Evolutionary conservation across 768 basidiomycete species (phyloP).

Genomic region (Kwoniella shandongensis): DNA sequence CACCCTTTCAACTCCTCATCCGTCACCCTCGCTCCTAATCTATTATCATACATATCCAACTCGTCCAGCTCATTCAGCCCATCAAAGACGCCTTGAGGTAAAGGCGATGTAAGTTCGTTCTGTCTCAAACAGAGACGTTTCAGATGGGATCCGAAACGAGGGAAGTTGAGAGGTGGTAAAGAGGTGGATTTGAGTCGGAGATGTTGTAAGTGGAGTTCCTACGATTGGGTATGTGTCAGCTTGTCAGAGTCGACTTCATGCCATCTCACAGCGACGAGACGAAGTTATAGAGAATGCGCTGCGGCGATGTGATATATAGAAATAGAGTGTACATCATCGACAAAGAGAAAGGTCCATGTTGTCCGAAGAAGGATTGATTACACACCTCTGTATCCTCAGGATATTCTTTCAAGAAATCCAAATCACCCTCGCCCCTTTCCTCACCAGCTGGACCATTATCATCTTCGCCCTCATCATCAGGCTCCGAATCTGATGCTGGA

Average conservation of each 20-base stretch:
- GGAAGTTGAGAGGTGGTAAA: constrained; percentile 61
- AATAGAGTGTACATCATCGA: background rate
- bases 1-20: constrained; percentile 61
- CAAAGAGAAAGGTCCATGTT: no score
- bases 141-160: constrained; percentile 69
- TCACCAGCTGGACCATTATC: constrained; percentile 21
- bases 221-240: constrained; percentile 1
- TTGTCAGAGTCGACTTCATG: background rate
- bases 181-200: constrained; percentile 64
- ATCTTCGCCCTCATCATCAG: constrained; percentile 60
- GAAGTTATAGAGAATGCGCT: background rate
- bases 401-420: constrained; percentile 69
- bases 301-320: background rate
- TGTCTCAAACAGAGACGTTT: constrained; percentile 79
- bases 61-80: constrained; percentile 73
- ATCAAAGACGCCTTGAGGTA: constrained; percentile 67
- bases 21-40: constrained; percentile 70
- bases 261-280: background rate
- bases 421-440: constrained; percentile 57
- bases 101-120: constrained; percentile 72
- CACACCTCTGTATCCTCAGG: constrained; percentile 82
- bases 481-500: constrained; percentile 52
- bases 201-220: constrained; percentile 88
- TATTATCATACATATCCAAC: constrained; percentile 94
- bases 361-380: no score